phyloP scores from a whole-genome alignment of 306 rosid species.

The Gillenia trifoliata region DNA sequence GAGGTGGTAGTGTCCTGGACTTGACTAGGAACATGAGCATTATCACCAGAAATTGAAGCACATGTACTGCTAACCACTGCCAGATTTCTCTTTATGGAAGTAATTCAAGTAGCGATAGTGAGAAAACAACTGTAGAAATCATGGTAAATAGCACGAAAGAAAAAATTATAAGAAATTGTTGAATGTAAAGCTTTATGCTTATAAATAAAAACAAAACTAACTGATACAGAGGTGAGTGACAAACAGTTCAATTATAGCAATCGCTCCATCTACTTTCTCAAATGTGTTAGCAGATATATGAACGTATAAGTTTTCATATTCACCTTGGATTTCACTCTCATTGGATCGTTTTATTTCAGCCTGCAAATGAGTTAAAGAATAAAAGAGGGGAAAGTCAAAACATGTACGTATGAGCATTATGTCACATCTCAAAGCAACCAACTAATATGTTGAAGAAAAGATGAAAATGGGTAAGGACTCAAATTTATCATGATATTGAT shows the following conservation, averaged over 20 bases:
- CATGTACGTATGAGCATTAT: not conserved
- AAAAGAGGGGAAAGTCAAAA: constrained; percentile 10
- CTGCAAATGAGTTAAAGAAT: constrained; percentile 36
- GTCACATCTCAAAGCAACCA: not conserved
- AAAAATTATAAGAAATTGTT: not conserved
- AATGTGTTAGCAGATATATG: constrained; percentile 74
- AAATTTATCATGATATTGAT: not conserved
- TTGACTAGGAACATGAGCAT: constrained; percentile 28
- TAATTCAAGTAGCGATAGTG: not conserved
- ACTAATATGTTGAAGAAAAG: not conserved
- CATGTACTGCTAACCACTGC: constrained; percentile 41
- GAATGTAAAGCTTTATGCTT: not conserved
- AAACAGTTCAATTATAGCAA: constrained; percentile 74
- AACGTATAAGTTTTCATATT: constrained; percentile 61
- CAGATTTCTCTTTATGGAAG: constrained; percentile 60
- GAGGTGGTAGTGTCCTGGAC: constrained; percentile 31
- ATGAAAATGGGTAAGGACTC: not conserved
- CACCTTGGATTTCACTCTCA: constrained; percentile 44
- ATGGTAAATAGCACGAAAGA: not conserved
- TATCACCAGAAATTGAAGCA: constrained; percentile 39
- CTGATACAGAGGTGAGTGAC: constrained; percentile 72
- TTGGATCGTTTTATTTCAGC: constrained; percentile 58
- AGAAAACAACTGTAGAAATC: not conserved
- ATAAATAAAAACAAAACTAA: constrained; percentile 45
- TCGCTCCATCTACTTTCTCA: constrained; percentile 87